Conservation (phyloP, 2,329 filamentous ascomycete genomes). For the Alternaria gaisen region DNA sequence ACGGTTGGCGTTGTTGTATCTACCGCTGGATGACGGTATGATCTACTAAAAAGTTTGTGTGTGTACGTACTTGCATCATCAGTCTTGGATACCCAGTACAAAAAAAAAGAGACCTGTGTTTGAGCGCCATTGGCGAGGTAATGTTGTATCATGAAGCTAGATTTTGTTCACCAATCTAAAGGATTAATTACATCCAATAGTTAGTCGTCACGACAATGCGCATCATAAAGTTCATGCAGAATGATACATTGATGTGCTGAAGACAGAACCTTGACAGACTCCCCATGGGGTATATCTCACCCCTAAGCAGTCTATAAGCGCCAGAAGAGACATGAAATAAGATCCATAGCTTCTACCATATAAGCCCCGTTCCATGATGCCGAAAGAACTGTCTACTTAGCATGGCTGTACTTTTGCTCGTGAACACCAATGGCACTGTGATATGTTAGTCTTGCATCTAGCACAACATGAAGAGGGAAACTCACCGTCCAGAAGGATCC, state of each 20-base stretch:
- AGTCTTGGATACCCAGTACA: slow-evolving; percentile 11
- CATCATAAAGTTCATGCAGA: neutral
- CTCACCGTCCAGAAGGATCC: slow-evolving; percentile 89
- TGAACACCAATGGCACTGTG: slow-evolving; percentile 47
- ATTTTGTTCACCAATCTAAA: neutral
- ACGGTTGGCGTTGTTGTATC: neutral
- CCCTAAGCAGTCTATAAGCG: slow-evolving; percentile 12
- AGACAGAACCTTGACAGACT: slow-evolving; percentile 8
- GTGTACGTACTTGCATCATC: neutral
- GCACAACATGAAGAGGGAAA: neutral
- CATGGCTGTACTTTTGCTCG: slow-evolving; percentile 45
- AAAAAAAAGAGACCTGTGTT: neutral
- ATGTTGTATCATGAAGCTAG: neutral
- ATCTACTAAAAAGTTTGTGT: slow-evolving; percentile 11
- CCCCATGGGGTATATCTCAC: slow-evolving; percentile 10
- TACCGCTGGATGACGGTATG: neutral
- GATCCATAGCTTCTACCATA: neutral
- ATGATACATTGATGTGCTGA: neutral
- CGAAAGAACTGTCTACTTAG: slow-evolving; percentile 19
- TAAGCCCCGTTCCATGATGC: neutral
- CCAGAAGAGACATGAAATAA: slow-evolving; percentile 11
- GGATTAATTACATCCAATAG: neutral
- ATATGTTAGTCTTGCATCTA: slow-evolving; percentile 18
- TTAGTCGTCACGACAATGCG: neutral
- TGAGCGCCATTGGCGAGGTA: neutral